Base-by-base conservation (phyloP, 495 filamentous ascomycete species). In the Terfezia claveryi region DNA sequence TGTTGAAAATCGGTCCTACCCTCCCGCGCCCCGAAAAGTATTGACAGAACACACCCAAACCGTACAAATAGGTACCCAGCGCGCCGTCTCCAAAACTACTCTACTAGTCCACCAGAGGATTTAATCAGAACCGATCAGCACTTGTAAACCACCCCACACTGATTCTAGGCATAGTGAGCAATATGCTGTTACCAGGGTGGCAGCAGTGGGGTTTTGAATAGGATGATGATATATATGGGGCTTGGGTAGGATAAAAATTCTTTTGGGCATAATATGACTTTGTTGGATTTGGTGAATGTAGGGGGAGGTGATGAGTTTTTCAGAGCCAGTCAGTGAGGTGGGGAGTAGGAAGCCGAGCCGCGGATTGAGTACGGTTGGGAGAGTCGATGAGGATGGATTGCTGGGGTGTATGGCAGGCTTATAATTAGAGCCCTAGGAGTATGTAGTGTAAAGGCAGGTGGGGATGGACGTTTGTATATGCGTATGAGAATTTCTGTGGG, bases 141-240 rank as follows among this genome's bases (percentile, higher is more conserved):
- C 68, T 95, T 53, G 77, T 79, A 55, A 69, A 84, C 58, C 87
- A 85, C 58, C 80, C 83, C 0, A 80, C 83, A 2, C 71, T 99
- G 44, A 83, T 99, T 2, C 80, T 99, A 72, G 91, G 91, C 16
- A 92, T 96, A 10, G 85, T 84, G 1, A 94, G 87, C 62, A 92
- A 99, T 65, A 96, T 94, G 55, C 70, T 99, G 38, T 99, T 99
- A 71, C 91, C 91, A 2, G 86, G 91, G 2, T 99, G 91, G 88
- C 91, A 99, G 69, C 91, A 99, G 71, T 77, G 85, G 38, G 91
- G 96, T 68, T 80, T 96, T 58, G 2, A 98, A 94, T 61, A 69
- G 73, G 54, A 77, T 69, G 10, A 86, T 96, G 2, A 79, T 78
- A 53, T 87, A 99, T 69, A 74, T 87, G 9, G 92, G 96, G 66